Percentiles rank a stretch among this genome's conserved stretches.
Conservation (phyloP, 129 eudicot genomes). For the Arctium minus region DNA sequence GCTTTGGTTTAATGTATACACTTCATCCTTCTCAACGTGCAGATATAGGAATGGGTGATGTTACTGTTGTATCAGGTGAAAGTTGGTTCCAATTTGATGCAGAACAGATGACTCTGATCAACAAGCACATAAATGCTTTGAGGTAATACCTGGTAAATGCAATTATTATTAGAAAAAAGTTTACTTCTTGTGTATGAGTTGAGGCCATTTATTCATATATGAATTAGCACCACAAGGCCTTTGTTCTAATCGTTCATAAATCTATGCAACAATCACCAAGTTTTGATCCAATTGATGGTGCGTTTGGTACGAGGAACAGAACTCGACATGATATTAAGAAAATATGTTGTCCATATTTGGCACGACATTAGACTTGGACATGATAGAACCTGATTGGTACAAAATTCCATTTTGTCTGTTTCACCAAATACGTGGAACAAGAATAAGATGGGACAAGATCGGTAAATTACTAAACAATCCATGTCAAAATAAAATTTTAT, state of each 20-base stretch:
- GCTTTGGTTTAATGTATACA: neutral
- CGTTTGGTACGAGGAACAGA: neutral
- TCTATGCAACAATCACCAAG: too few relatives aligned
- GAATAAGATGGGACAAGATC: too few relatives aligned
- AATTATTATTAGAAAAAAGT: too few relatives aligned
- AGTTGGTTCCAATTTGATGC: conserved; percentile 44
- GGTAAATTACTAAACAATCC: too few relatives aligned
- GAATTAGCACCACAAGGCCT: neutral
- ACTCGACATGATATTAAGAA: too few relatives aligned
- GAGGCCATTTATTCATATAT: neutral
- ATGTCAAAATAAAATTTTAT: too few relatives aligned
- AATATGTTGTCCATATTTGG: neutral
- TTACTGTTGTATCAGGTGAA: conserved; percentile 18
- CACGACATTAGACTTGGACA: neutral
- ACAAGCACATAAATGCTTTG: conserved; percentile 29
- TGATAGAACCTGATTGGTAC: neutral
- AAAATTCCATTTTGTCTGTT: neutral
- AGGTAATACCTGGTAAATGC: conserved; percentile 23
- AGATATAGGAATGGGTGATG: conserved; percentile 39
- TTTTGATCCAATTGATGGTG: neutral
- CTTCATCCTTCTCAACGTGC: neutral
- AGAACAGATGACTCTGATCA: conserved; percentile 34
- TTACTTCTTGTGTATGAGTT: too few relatives aligned
- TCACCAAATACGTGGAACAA: neutral
- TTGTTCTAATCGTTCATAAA: neutral